These are phyloP conservation scores for Linaria vulgaris DNA, from an alignment of 257 asterid genomes.

Conservation along the genomic window DNA sequence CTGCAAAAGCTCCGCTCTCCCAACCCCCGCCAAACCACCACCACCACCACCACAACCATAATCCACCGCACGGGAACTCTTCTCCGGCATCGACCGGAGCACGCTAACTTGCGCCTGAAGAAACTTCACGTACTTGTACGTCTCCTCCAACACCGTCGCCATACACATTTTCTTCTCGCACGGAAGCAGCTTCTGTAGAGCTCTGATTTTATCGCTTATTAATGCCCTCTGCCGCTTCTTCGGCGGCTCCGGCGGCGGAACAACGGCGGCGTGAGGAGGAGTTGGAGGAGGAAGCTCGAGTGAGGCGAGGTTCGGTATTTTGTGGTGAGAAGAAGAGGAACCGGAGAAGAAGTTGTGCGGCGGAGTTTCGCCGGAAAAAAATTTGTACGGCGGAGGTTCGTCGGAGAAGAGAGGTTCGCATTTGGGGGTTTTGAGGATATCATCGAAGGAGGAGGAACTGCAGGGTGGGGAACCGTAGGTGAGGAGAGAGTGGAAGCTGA, in stretches of 20 bases:
- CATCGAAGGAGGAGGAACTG: no score
- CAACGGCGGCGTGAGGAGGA: no score
- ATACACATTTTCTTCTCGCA: conserved; percentile 60
- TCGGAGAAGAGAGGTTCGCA: conserved; percentile 30
- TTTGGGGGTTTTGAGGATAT: conserved; percentile 27
- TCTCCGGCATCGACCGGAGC: conserved; percentile 62
- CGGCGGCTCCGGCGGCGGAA: not conserved
- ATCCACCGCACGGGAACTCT: not conserved
- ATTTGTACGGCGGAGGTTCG: conserved; percentile 29
- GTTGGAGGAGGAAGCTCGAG: conserved; percentile 29
- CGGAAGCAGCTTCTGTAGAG: conserved; percentile 59
- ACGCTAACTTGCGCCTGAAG: conserved; percentile 71
- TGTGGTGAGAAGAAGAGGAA: not conserved
- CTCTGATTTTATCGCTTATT: conserved; percentile 51
- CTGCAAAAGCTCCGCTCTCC: conserved; percentile 66
- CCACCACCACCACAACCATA: conserved; percentile 10
- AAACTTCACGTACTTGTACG: conserved; percentile 69
- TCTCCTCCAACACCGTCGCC: conserved; percentile 71
- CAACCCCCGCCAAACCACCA: conserved; percentile 42
- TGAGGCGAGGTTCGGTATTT: conserved; percentile 40
- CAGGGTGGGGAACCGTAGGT: conserved; percentile 19
- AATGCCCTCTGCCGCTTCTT: conserved; percentile 28
- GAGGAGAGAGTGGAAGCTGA: conserved; percentile 48
- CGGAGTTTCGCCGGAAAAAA: conserved; percentile 32
- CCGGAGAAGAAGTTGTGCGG: not conserved